phyloP scores from a whole-genome alignment of 352 stramenopile genomes.

The Globisporangium alternatum region DNA sequence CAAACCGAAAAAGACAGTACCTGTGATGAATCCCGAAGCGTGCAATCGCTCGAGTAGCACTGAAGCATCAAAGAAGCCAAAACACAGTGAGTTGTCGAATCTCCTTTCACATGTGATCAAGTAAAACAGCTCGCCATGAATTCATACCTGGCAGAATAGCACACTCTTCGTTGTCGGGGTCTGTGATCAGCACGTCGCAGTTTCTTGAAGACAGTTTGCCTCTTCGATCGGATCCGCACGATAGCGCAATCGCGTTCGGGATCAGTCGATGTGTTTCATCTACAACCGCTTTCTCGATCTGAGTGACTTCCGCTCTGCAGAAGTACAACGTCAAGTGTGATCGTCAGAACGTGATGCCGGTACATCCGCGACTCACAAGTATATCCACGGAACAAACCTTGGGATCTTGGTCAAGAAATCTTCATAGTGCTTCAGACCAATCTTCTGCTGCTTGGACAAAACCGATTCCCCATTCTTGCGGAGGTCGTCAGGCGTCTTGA shows the following conservation, averaged over 20 bases:
- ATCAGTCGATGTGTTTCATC: constrained; percentile 62
- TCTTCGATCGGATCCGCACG: constrained; percentile 78
- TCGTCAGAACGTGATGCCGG: background rate
- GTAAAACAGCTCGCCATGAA: background rate
- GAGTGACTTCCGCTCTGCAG: constrained; percentile 53
- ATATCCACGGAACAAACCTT: constrained; percentile 22
- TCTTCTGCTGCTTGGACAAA: constrained; percentile 65
- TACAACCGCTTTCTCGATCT: constrained; percentile 77
- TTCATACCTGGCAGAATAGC: constrained; percentile 51
- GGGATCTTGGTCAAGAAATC: constrained; percentile 80
- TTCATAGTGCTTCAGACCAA: constrained; percentile 78
- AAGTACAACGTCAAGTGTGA: background rate
- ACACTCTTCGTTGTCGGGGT: constrained; percentile 65
- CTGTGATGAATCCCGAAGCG: constrained; percentile 59
- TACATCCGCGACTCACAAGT: too few relatives aligned
- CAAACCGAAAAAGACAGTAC: constrained; percentile 10
- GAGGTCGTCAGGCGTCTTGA: constrained; percentile 61
- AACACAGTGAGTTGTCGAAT: background rate
- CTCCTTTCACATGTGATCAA: background rate
- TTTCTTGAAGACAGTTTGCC: constrained; percentile 69
- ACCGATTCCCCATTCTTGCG: constrained; percentile 30
- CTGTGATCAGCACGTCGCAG: constrained; percentile 79
- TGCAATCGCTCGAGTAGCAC: constrained; percentile 66
- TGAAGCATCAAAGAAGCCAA: background rate
- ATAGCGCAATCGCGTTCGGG: constrained; percentile 56